Evolutionary conservation across 192 early-diverging fungal species (phyloP).

Genomic region (Mortierella antarctica): DNA sequence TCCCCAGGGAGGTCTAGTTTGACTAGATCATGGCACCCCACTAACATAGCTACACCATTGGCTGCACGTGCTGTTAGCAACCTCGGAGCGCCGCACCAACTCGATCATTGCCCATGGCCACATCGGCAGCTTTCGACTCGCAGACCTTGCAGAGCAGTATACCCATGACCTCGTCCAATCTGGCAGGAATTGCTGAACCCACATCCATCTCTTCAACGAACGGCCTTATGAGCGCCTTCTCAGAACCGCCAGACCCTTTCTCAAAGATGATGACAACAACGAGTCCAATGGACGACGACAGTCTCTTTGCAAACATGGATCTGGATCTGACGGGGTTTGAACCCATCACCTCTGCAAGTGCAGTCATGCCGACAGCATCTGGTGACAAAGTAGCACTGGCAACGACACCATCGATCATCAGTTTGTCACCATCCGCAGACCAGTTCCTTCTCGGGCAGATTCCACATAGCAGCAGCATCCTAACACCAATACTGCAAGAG

Average conservation of each 20-base stretch:
- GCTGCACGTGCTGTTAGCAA: slow-evolving; percentile 19
- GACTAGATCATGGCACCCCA: too few relatives aligned
- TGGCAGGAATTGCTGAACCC: not conserved
- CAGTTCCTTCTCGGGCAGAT: slow-evolving; percentile 6
- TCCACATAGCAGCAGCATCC: slow-evolving; percentile 26
- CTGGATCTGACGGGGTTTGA: slow-evolving; percentile 28
- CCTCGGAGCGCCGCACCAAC: slow-evolving; percentile 15
- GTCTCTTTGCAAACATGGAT: slow-evolving; percentile 39
- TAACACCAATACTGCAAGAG: slow-evolving; percentile 14
- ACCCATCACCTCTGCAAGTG: slow-evolving; percentile 17
- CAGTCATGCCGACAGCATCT: slow-evolving; percentile 8
- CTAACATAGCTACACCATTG: not conserved
- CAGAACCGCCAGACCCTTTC: slow-evolving; percentile 12
- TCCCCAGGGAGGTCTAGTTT: too few relatives aligned
- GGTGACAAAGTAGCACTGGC: not conserved
- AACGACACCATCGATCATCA: not conserved
- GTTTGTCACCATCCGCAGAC: slow-evolving; percentile 9
- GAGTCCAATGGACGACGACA: slow-evolving; percentile 28
- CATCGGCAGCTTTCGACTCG: slow-evolving; percentile 11
- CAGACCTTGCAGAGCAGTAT: slow-evolving; percentile 38
- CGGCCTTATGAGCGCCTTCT: slow-evolving; percentile 11
- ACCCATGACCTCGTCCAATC: slow-evolving; percentile 23
- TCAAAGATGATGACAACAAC: slow-evolving; percentile 15
- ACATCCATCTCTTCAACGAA: slow-evolving; percentile 11
- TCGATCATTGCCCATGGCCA: slow-evolving; percentile 6